These are phyloP conservation scores for Ascochyta koolunga DNA, from an alignment of 2,329 filamentous ascomycete species.

Conservation along the genomic window DNA sequence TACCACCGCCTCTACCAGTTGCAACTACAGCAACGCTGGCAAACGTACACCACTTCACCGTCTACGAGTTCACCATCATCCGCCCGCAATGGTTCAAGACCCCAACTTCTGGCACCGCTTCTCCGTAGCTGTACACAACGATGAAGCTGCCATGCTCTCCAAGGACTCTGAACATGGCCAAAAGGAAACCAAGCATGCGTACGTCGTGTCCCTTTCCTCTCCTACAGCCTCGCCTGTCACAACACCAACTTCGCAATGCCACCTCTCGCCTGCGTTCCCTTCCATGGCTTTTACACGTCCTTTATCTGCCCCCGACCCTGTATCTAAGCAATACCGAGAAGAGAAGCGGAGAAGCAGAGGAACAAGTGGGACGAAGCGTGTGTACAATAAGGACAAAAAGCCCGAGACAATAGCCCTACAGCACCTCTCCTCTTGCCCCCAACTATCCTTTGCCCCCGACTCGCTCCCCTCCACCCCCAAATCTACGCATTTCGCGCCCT, in stretches of 20 bases:
- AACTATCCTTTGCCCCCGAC: background rate
- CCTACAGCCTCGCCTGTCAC: constrained; percentile 20
- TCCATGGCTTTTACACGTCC: constrained; percentile 10
- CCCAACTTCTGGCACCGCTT: constrained; percentile 67
- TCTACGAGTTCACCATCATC: background rate
- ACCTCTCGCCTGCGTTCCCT: constrained; percentile 16
- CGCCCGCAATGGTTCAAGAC: constrained; percentile 59
- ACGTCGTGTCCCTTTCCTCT: constrained; percentile 33
- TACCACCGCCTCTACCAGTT: background rate
- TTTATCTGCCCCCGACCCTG: constrained; percentile 1
- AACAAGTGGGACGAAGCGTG: background rate
- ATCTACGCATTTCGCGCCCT: constrained; percentile 2
- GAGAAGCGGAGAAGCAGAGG: background rate
- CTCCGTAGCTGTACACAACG: constrained; percentile 62
- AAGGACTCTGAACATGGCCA: constrained; percentile 18
- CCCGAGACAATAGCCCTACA: constrained; percentile 6
- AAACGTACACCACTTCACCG: background rate
- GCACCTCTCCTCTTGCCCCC: constrained; percentile 2
- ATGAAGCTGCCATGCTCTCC: constrained; percentile 53
- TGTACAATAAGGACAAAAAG: background rate
- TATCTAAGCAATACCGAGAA: background rate
- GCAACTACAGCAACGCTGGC: background rate
- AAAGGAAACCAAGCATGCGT: constrained; percentile 48
- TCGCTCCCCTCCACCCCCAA: constrained; percentile 4
- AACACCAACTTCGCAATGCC: constrained; percentile 30